Base-by-base conservation (phyloP, 768 basidiomycete species). In the Rickenella mellea region DNA sequence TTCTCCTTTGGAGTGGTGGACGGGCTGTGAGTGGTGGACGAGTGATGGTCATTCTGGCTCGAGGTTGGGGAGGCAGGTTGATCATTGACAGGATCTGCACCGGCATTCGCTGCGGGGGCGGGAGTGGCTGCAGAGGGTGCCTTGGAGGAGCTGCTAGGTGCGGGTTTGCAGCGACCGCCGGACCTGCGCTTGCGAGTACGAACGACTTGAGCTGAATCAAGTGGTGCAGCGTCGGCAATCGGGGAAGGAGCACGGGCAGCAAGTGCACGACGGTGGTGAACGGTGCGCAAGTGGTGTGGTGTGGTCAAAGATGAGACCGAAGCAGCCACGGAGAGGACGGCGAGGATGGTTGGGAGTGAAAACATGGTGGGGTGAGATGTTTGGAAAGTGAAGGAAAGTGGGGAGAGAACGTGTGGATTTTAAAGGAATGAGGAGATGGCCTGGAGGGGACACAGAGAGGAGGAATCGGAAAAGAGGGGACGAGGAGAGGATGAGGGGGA, bases 321-420 rank as follows among this genome's bases (percentile, higher is more conserved):
- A 59, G 74, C 49, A 49, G 68, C 61, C 54, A 72, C 46, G 48
- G 58, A 50, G 53, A 73, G 45, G 48, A 74, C 51, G 51, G 72
- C 48, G 54, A 77, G 29, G 52, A 60, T 50, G 52, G 65, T 68
- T 50, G 61, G 8, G 62, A 71, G 33, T 19, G 36, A 57, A 51
- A 66, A 66, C 64, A 69, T 70, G 51, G 45, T 47, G 53, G 42
- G 15, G 42, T 28, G 17, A 21, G 42, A 36, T 17, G 14, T 21
- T 17, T n/a, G 22, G 21, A 5, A 21, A 26, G 25, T 27, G 25
- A 39, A 41, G 43, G 29, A 33, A 44, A 30, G 25, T 27, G 22
- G 24, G 22, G 20, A 15, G 29, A 48, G 22, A 24, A 38, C 17
- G 44, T 29, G 14, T 24, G 17, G 21, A 41, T 25, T n/a, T 17